Evolutionary conservation across 768 basidiomycete genomes (phyloP).

Genomic region (Agaricus sinodeliciosus): DNA sequence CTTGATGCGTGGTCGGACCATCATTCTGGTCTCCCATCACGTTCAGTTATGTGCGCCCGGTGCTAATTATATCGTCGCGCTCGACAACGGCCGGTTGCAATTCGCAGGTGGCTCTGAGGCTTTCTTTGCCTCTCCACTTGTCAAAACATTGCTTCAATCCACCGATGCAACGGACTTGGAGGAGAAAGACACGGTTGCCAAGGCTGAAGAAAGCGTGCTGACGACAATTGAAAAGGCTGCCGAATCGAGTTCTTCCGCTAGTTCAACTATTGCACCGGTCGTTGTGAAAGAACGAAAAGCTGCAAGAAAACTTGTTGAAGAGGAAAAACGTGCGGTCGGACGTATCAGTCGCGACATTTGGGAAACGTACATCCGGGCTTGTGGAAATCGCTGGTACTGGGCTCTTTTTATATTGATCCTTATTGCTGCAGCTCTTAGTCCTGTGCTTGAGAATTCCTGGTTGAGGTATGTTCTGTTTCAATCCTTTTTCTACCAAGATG

Average conservation of each 20-base stretch:
- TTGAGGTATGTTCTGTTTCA: slow-evolving; percentile 31
- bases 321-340: slow-evolving; percentile 73
- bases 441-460: slow-evolving; percentile 72
- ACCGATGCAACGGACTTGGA: slow-evolving; percentile 44
- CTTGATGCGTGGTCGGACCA: slow-evolving; percentile 72
- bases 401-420: slow-evolving; percentile 43
- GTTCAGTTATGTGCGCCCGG: slow-evolving; percentile 81
- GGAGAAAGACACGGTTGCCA: slow-evolving; percentile 39
- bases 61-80: slow-evolving; percentile 75
- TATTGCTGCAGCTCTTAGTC: slow-evolving; percentile 51
- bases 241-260: slow-evolving; percentile 27
- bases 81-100: slow-evolving; percentile 75
- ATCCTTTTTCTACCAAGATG: slow-evolving; percentile 2
- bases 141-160: slow-evolving; percentile 62
- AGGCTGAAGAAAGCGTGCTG: slow-evolving; percentile 26
- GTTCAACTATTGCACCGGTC: slow-evolving; percentile 35
- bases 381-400: slow-evolving; percentile 53
- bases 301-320: slow-evolving; percentile 81
- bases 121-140: slow-evolving; percentile 63
- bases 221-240: slow-evolving; percentile 45
- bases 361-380: slow-evolving; percentile 32
- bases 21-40: slow-evolving; percentile 93
- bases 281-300: slow-evolving; percentile 27
- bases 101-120: slow-evolving; percentile 62
- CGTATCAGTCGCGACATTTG: slow-evolving; percentile 63